A percentile compares a stretch with the other conserved stretches of the same genome.
These are phyloP conservation scores for Aschersonia sp. DNA, from an alignment of 2,329 filamentous ascomycete genomes.

Conservation along the genomic window DNA sequence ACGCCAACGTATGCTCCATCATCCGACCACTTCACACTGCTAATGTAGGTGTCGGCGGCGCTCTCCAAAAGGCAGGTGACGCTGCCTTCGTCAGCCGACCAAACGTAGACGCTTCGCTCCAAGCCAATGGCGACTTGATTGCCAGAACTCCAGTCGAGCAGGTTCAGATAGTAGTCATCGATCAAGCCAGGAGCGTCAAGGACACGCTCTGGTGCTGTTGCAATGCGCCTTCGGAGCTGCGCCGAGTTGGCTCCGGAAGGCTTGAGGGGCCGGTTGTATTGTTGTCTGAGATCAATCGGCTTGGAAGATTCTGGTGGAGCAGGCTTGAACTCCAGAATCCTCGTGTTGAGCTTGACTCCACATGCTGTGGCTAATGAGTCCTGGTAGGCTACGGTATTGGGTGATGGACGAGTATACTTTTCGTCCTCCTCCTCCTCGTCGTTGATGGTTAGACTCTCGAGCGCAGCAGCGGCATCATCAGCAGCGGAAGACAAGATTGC, in stretches of 20 bases:
- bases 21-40: constrained; percentile 97
- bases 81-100: constrained; percentile 87
- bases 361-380: constrained; percentile 83
- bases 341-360: constrained; percentile 83
- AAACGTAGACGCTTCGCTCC: constrained; percentile 94
- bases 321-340: constrained; percentile 97
- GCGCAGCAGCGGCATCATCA: constrained; percentile 64
- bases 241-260: constrained; percentile 57
- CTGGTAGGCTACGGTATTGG: constrained; percentile 82
- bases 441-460: constrained; percentile 64
- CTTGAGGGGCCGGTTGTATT: constrained; percentile 95
- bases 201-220: constrained; percentile 89
- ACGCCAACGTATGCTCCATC: constrained; percentile 95
- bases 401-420: constrained; percentile 64
- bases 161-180: constrained; percentile 98
- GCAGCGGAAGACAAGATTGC: constrained; percentile 63
- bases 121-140: constrained; percentile 98
- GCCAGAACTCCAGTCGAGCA: constrained; percentile 93
- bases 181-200: constrained; percentile 91
- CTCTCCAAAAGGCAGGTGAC: constrained; percentile 86
- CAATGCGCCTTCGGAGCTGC: constrained; percentile 81
- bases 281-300: constrained; percentile 90
- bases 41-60: constrained; percentile 82
- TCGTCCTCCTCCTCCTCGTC: constrained; percentile 47
- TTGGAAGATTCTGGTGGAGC: constrained; percentile 96